Conservation (phyloP, 2,329 filamentous ascomycete genomes). For the Dothistroma septosporum region DNA sequence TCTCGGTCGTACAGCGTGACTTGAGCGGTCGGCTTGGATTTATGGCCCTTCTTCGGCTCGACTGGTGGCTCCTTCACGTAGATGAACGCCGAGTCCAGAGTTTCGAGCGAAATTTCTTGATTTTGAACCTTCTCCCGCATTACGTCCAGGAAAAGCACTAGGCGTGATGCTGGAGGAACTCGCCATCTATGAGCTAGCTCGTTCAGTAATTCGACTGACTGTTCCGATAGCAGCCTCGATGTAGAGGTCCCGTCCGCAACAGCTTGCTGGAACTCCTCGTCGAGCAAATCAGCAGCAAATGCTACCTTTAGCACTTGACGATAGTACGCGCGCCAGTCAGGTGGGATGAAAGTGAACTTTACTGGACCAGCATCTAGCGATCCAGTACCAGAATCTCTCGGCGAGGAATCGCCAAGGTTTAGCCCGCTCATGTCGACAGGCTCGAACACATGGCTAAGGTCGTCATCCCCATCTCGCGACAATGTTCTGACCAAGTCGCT, state of each 20-base stretch:
- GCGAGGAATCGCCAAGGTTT: constrained; percentile 52
- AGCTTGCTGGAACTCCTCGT: constrained; percentile 50
- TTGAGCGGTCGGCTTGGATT: constrained; percentile 25
- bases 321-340: constrained; percentile 77
- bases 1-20: constrained; percentile 52
- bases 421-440: constrained; percentile 64
- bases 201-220: constrained; percentile 75
- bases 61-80: constrained; percentile 67
- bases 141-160: constrained; percentile 79
- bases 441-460: constrained; percentile 58
- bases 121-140: constrained; percentile 80
- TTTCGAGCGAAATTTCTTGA: constrained; percentile 74
- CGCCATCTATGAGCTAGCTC: constrained; percentile 88
- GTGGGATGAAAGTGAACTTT: constrained; percentile 81
- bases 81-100: constrained; percentile 77
- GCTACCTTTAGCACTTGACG: constrained; percentile 76
- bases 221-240: constrained; percentile 62
- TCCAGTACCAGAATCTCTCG: constrained; percentile 35
- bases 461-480: constrained; percentile 38
- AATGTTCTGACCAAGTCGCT: constrained; percentile 46
- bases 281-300: constrained; percentile 58
- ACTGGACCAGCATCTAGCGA: constrained; percentile 34
- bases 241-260: constrained; percentile 47
- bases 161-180: constrained; percentile 73
- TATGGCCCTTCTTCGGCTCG: constrained; percentile 45